phyloP scores from a whole-genome alignment of 75 land plant species.

The Cunninghamia lanceolata region DNA sequence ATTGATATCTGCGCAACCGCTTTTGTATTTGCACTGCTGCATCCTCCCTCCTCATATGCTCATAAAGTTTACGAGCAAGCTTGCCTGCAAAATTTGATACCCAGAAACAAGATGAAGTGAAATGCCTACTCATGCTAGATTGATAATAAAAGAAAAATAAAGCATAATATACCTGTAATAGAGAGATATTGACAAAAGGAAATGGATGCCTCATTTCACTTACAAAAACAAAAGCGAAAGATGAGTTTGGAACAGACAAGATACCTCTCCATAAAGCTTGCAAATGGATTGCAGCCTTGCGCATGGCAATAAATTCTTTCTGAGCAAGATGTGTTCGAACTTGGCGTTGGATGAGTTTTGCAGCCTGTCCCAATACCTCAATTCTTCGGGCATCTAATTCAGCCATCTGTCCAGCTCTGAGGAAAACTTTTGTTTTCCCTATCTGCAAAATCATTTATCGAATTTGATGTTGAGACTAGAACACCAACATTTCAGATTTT shows the following conservation, averaged over 20 bases:
- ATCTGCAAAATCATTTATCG: slow-evolving; percentile 38
- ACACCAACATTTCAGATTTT: not conserved
- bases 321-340: slow-evolving; percentile 77
- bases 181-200: not conserved
- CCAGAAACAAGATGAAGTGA: not conserved
- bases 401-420: slow-evolving; percentile 98
- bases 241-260: not conserved
- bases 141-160: not conserved
- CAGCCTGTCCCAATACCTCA: slow-evolving; percentile 81
- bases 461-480: not conserved
- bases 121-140: slow-evolving; percentile 14
- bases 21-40: slow-evolving; percentile 88
- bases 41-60: slow-evolving; percentile 67
- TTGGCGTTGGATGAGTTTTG: slow-evolving; percentile 73
- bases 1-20: slow-evolving; percentile 49
- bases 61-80: slow-evolving; percentile 69
- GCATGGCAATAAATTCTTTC: slow-evolving; percentile 62
- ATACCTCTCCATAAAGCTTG: slow-evolving; percentile 91
- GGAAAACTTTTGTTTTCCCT: slow-evolving; percentile 90
- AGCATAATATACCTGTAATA: not conserved
- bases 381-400: slow-evolving; percentile 82
- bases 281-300: slow-evolving; percentile 60
- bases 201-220: not conserved
- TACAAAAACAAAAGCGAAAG: not conserved
- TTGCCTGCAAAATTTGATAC: slow-evolving; percentile 22